Percentiles rank a stretch among this genome's conserved stretches.
phyloP scores from a whole-genome alignment of 1,139 yeast species.

The Pichia sp. region DNA sequence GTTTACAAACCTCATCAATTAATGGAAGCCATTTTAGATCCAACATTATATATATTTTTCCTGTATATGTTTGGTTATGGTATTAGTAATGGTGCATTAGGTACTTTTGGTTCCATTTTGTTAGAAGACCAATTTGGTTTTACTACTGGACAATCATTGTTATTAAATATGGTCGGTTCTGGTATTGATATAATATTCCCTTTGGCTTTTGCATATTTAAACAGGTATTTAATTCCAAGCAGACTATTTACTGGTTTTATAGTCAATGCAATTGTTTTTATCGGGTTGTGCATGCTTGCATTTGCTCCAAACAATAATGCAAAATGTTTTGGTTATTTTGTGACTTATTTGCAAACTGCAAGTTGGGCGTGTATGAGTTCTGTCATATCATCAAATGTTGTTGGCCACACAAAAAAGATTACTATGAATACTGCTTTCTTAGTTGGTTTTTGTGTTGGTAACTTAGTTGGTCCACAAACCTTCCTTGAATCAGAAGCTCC shows the following conservation, averaged over 20 bases:
- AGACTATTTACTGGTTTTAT: slow-evolving; percentile 15
- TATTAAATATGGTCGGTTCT: slow-evolving; percentile 33
- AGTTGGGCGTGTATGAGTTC: slow-evolving; percentile 37
- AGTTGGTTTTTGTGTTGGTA: slow-evolving; percentile 56
- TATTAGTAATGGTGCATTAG: slow-evolving; percentile 35
- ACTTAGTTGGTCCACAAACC: slow-evolving; percentile 52
- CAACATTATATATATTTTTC: slow-evolving; percentile 34
- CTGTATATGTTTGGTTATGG: slow-evolving; percentile 28
- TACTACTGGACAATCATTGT: slow-evolving; percentile 23
- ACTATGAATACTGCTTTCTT: slow-evolving; percentile 53
- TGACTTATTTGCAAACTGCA: slow-evolving; percentile 36
- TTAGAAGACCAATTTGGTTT: slow-evolving; percentile 19
- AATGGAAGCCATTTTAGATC: slow-evolving; percentile 37
- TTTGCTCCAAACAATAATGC: slow-evolving; percentile 33
- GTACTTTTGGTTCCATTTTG: slow-evolving; percentile 28
- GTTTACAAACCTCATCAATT: slow-evolving; percentile 37
- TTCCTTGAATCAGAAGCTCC: slow-evolving; percentile 40
- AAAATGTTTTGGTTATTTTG: slow-evolving; percentile 41
- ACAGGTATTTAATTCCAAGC: not conserved
- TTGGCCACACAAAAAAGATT: slow-evolving; percentile 41
- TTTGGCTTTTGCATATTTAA: slow-evolving; percentile 2
- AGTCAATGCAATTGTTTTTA: slow-evolving; percentile 35
- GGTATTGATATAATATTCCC: slow-evolving; percentile 33
- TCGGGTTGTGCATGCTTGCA: slow-evolving; percentile 43
- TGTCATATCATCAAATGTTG: slow-evolving; percentile 46